Conservation (phyloP, 495 filamentous ascomycete genomes). For the Podospora conica region DNA sequence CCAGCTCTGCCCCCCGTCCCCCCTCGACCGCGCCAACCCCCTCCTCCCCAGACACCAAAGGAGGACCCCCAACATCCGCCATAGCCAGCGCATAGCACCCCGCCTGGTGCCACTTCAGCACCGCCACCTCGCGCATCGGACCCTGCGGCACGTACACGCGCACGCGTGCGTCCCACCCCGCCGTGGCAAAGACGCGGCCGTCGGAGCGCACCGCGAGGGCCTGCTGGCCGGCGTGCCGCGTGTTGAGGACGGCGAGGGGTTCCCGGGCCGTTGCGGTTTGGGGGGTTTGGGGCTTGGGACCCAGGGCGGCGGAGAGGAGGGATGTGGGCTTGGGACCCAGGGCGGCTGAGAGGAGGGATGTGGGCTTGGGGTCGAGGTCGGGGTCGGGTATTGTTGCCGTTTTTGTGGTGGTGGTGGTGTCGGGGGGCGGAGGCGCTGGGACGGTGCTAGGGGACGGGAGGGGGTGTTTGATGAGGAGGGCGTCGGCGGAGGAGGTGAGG, state of each 20-base stretch:
- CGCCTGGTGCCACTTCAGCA: slow-evolving; percentile 90
- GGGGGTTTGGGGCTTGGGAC: slow-evolving; percentile 8
- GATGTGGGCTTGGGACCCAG: slow-evolving; percentile 12
- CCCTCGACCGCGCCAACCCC: no score
- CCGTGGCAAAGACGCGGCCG: slow-evolving; percentile 78
- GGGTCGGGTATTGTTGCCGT: background rate
- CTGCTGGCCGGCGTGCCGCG: slow-evolving; percentile 89
- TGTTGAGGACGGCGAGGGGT: slow-evolving; percentile 58
- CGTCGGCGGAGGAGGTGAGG: slow-evolving; percentile 79
- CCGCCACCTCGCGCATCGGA: slow-evolving; percentile 81
- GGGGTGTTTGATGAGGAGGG: slow-evolving; percentile 45
- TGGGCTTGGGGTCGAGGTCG: background rate
- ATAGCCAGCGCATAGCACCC: slow-evolving; percentile 62
- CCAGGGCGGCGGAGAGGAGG: slow-evolving; percentile 25
- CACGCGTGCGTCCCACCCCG: slow-evolving; percentile 81
- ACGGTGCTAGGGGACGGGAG: slow-evolving; percentile 43
- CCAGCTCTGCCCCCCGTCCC: background rate
- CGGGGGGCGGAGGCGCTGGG: no score
- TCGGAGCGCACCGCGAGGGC: slow-evolving; percentile 70
- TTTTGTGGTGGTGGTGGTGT: background rate
- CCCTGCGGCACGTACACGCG: slow-evolving; percentile 70
- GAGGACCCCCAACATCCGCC: slow-evolving; percentile 60
- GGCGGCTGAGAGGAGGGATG: no score
- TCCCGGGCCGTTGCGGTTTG: background rate
- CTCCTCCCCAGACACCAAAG: slow-evolving; percentile 19